phyloP scores from a whole-genome alignment of 225 moss, liverwort and hornwort species.

The Antitrichia curtipendula region DNA sequence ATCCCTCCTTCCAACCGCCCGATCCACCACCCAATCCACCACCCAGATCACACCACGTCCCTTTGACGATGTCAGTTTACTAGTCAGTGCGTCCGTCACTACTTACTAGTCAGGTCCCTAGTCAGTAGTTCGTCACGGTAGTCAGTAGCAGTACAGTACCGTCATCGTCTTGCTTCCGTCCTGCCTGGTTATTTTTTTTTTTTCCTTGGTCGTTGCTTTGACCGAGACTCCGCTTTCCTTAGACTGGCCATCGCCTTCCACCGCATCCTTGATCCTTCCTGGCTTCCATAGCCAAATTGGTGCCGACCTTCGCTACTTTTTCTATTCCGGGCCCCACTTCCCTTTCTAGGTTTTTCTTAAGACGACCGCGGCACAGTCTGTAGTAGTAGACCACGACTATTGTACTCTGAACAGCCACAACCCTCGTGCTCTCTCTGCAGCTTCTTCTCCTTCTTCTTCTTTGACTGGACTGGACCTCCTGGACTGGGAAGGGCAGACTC shows the following conservation, averaged over 20 bases:
- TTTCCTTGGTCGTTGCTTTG: conserved; percentile 6
- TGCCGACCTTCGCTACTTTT: background rate
- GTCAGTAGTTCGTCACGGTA: background rate
- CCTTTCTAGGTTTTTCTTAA: background rate
- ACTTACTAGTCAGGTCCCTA: background rate
- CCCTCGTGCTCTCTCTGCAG: conserved; percentile 4
- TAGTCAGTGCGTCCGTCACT: background rate
- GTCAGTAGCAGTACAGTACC: background rate
- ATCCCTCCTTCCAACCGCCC: background rate
- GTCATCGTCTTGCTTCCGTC: background rate
- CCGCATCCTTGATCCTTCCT: background rate
- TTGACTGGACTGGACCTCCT: background rate
- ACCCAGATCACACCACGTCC: background rate
- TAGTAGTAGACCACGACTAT: background rate
- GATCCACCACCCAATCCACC: background rate
- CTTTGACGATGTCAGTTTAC: background rate
- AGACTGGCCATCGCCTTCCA: background rate
- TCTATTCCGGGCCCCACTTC: background rate
- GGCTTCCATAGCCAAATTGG: background rate
- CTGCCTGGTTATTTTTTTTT: too few relatives aligned
- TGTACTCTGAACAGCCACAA: background rate
- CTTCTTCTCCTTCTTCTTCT: background rate
- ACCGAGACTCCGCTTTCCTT: background rate
- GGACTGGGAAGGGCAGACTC: background rate
- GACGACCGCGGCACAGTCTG: background rate